Evolutionary conservation across 2,329 filamentous ascomycete genomes (phyloP).

Genomic region (Fusarium abutilonis): DNA sequence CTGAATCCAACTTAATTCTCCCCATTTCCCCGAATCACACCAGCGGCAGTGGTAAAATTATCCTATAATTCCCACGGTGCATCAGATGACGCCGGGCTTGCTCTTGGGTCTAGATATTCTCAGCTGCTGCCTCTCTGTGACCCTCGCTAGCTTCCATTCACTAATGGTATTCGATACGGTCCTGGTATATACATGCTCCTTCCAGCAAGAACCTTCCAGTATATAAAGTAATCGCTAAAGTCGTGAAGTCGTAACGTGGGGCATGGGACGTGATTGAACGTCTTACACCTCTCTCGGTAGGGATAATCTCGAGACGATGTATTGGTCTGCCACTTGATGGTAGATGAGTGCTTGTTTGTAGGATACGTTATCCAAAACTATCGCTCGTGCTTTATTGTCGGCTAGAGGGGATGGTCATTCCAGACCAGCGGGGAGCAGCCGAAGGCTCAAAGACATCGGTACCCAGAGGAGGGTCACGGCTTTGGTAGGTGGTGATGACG

Average conservation of each 20-base stretch:
- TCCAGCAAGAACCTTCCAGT: neutral
- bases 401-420: slow-evolving; percentile 14
- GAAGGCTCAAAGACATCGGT: slow-evolving; percentile 38
- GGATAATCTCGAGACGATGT: slow-evolving; percentile 1
- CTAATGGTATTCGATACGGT: neutral
- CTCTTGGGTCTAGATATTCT: neutral
- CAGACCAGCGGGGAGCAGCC: slow-evolving; percentile 39
- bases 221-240: neutral
- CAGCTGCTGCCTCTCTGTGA: neutral
- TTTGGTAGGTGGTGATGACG: slow-evolving; percentile 8
- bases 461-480: slow-evolving; percentile 38
- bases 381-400: slow-evolving; percentile 3
- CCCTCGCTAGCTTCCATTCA: neutral
- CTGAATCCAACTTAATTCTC: too few relatives aligned
- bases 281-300: slow-evolving; percentile 10
- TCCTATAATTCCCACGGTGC: neutral
- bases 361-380: neutral
- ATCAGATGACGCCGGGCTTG: too few relatives aligned
- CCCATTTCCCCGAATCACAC: neutral
- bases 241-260: neutral
- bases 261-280: neutral
- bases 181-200: neutral
- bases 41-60: neutral
- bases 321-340: neutral
- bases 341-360: neutral